Evolutionary conservation across 108 stramenopile species (phyloP), one percentile per base, ranked within the genome.

Genomic region (Cyclotella kingstonii): DNA sequence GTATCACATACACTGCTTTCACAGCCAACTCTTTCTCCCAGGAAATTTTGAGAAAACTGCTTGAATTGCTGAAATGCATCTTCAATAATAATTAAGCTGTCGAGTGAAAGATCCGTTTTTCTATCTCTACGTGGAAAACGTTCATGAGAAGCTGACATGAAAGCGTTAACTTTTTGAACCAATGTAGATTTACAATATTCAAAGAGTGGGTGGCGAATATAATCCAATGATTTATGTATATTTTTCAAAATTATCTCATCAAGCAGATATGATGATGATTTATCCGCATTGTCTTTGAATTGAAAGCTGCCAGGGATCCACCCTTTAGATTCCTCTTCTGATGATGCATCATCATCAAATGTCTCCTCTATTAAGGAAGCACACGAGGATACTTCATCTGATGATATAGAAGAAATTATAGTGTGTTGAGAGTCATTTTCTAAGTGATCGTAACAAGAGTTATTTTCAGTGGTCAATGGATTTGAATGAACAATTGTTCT

Each of bases 161-260:
- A 67, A 29, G 44, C 18, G 44, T 76, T 60, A 27, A 76, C 29
- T 26, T 60, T 17, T 28, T 76, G 52, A 39, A 52, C 54, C 54
- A 76, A 41, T 21, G 50, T 40, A 31, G 44, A 23, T 49, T 67
- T 66, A 29, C 74, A 76, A 34, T 40, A 55, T 17, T 59, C 62
- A 60, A 52, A 67, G 0, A 76, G 54, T 17, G 53, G 28, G 23
- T 61, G 66, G 19, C 74, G 74, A 53, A 76, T 60, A 15, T 18
- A 30, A 34, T 40, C 50, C 36, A 58, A 28, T 14, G 40, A 60
- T 33, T 50, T 46, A n/a, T 40, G 34, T 23, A 62, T 49, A 19
- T 3, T 49, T 50, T 62, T 39, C 35, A 62, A 35, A 22, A 38
- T 62, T 22, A 2, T 17, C 38, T 49, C 35, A 26, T 38, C 3